phyloP scores from a whole-genome alignment of 2,329 filamentous ascomycete species.

The Sordariomycetes sp. region DNA sequence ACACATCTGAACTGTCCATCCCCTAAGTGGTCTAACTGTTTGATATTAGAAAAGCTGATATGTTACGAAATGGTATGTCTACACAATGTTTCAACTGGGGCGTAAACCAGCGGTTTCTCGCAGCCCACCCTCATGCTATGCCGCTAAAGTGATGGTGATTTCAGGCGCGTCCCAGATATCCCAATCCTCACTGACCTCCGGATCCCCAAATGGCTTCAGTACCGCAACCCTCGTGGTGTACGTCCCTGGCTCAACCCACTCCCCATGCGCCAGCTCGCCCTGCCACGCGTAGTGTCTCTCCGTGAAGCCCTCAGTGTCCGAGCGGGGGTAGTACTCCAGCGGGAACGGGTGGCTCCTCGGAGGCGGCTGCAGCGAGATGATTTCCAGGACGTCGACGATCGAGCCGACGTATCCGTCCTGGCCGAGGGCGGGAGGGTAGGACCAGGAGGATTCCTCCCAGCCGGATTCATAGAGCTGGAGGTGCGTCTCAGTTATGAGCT shows the following conservation, averaged over 20 bases:
- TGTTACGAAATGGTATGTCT: too few relatives aligned
- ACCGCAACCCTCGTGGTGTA: slow-evolving; percentile 15
- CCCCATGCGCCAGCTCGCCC: slow-evolving; percentile 15
- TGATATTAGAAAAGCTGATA: too few relatives aligned
- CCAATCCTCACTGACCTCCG: slow-evolving; percentile 11
- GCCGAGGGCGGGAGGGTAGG: slow-evolving; percentile 27
- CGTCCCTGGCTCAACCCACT: slow-evolving; percentile 13
- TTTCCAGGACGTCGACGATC: slow-evolving; percentile 13
- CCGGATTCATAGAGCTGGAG: slow-evolving; percentile 17
- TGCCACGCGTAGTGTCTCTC: slow-evolving; percentile 15
- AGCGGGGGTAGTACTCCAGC: background rate
- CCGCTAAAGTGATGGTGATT: background rate
- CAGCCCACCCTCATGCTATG: background rate
- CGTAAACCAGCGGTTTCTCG: too few relatives aligned
- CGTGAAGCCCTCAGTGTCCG: background rate
- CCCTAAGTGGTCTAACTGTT: too few relatives aligned
- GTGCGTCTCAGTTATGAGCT: background rate
- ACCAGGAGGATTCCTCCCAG: slow-evolving; percentile 28
- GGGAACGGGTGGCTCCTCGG: background rate
- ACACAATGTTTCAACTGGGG: too few relatives aligned
- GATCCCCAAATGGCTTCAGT: slow-evolving; percentile 15
- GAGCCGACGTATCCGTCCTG: slow-evolving; percentile 29
- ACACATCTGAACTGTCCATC: too few relatives aligned
- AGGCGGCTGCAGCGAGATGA: background rate
- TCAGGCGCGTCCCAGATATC: slow-evolving; percentile 14